Evolutionary conservation across 2,329 filamentous ascomycete genomes (phyloP), one percentile per base, ranked within the genome.

Genomic region (Aspergillus cejpii): DNA sequence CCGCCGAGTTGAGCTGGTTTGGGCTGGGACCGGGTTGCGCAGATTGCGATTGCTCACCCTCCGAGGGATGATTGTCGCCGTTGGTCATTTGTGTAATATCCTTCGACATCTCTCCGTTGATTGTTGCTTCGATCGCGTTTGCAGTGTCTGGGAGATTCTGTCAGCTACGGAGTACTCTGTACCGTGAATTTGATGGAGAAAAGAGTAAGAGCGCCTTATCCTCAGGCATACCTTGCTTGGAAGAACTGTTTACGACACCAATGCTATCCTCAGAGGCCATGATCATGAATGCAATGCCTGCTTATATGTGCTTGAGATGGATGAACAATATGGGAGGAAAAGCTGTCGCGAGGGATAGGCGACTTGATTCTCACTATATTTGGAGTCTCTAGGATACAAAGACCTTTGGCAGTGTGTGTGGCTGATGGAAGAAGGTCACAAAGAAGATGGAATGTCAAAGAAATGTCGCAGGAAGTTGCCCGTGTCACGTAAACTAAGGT

Each of bases 401-500:
- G 20, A 36, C 21, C 43, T 47, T 29, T 14, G 39, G 28, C 23
- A 24, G 46, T 45, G 44, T 41, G 24, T 42, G 40, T 50, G 26
- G 41, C 43, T 52, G 50, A 40, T 38, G 41, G 39, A 28, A 49
- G 45, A 48, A 52, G 41, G 52, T 40, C 49, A 24, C 23, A 28
- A 38, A 45, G 41, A 45, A 45, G 45, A 43, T 38, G 11, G 6
- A 34, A 8, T 20, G 31, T 34, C 14, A 6, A 20, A 20, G 15
- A 19, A 34, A 34, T 38, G 47, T 48, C 51, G 58, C 44, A 45
- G 59, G 58, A 64, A 56, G 58, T 63, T 59, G 60, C 57, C 56
- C 52, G 49, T 34, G 59, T 62, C 59, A 64, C 57, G 61, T 63
- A 62, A 51, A 61, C 56, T 61, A 59, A 59, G 52, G 50, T 39